Base-by-base conservation (phyloP, 352 stramenopile species). In the Phytophthora sp. region DNA sequence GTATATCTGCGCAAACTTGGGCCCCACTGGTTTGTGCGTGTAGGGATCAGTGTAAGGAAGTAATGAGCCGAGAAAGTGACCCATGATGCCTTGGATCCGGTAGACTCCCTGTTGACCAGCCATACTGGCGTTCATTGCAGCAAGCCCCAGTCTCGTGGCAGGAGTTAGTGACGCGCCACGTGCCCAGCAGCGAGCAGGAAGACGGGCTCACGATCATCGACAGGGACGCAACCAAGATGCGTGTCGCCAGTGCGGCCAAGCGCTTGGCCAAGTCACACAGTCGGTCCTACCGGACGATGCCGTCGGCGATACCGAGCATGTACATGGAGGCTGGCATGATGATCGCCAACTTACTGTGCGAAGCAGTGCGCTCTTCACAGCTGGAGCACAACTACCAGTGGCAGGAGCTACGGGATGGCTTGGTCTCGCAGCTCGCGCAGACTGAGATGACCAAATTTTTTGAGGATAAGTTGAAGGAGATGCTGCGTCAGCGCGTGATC, bases 181-280 rank as follows among this genome's bases (percentile, higher is more conserved):
- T 89, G 5, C 79, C 84, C 8, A 44, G 50, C 8, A 68, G 49
- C 8, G 86, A 94, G 27, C 77, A 88, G 56, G 53, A 77, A 50
- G 75, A 85, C 38, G 93, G 86, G 86, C 73, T 92, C 41, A 65
- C 61, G 30, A 91, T 81, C 27, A 93, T 94, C 33, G 69, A 78
- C 41, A 59, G 64, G 13, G 86, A 94, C 69, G 74, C 81, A 20
- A 76, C 66, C 30, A 79, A 65, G 33, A 69, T 85, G 33, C 74
- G 70, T 15, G 63, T 70, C 2, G 57, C 70, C 31, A 69, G 74
- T 39, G 45, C 71, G 2, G 46, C 49, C 20, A 78, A 83, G 44
- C 50, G 21, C 13, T 68, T 80, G 30, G 46, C 15, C 26, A 76
- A 80, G 12, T 78, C 81, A 16, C 76, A 75, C 39, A 94, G 86